Percentiles rank a stretch among this genome's conserved stretches.
phyloP scores from a whole-genome alignment of 495 filamentous ascomycete genomes.

The Penicillium steckii region DNA sequence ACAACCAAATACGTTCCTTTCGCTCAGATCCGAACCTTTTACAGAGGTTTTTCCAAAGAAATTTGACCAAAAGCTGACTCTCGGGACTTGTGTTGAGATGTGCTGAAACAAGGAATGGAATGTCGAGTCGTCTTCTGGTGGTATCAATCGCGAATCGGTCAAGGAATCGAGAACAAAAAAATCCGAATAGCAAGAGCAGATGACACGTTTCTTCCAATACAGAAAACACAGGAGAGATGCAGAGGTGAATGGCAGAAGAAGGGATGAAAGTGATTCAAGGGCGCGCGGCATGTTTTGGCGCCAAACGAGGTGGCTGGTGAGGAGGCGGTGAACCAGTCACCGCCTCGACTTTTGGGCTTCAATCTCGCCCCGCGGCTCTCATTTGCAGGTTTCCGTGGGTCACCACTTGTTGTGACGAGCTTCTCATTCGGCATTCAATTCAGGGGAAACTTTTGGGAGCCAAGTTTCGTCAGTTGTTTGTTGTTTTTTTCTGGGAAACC shows the following conservation, averaged over 20 bases:
- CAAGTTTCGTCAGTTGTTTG: too few relatives aligned
- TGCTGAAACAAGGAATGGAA: slow-evolving; percentile 18
- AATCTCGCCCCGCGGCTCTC: too few relatives aligned
- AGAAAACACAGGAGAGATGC: slow-evolving; percentile 3
- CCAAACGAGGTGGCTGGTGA: slow-evolving; percentile 11
- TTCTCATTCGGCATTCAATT: slow-evolving; percentile 10
- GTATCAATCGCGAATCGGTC: neutral
- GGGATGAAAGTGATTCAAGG: slow-evolving; percentile 19
- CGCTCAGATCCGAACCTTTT: slow-evolving; percentile 1
- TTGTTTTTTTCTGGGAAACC: too few relatives aligned
- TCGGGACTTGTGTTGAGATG: neutral
- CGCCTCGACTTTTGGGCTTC: too few relatives aligned
- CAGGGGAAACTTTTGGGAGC: too few relatives aligned
- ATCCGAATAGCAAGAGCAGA: neutral
- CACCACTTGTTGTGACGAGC: slow-evolving; percentile 18
- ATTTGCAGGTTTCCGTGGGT: slow-evolving; percentile 11
- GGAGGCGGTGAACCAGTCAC: slow-evolving; percentile 5
- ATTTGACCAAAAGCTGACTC: neutral
- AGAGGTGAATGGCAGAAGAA: slow-evolving; percentile 13
- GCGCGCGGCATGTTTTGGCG: slow-evolving; percentile 18
- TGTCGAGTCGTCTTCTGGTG: neutral
- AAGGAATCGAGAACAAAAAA: neutral
- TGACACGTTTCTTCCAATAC: neutral
- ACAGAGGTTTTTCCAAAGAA: neutral
- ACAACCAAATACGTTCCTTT: neutral